Base-by-base conservation (phyloP, 2,329 filamentous ascomycete species). In the Fusarium miscanthi region DNA sequence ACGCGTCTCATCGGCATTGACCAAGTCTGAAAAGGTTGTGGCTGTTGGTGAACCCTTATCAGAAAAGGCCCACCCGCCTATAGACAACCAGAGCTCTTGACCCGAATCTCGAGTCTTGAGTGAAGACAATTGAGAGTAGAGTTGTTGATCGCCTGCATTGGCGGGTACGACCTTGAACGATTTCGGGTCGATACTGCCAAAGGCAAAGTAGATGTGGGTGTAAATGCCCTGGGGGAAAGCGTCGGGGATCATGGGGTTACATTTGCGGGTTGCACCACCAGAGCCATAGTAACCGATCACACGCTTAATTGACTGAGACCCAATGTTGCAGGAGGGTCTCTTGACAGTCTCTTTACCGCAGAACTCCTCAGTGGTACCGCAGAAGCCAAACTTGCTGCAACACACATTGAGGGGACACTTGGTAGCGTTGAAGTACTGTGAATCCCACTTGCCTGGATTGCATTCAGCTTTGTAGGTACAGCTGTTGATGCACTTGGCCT, bases 61-160 rank as follows among this genome's bases (percentile, higher is more conserved):
- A 48, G 71, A 81, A 56, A 83, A 83, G 0, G 78, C 77, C 82
- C 83, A 86, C 0, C 85, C 85, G 2, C 84, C 84, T 11, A 86
- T 23, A 3, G 80, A 71, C 17, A 86, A 69, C 30, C 78, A 75
- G 0, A 78, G 75, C 62, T 84, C 77, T 0, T 84, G 73, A 5
- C 61, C 69, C 0, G 68, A 41, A 45, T 78, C 77, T 12, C 59
- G 54, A 10, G 54, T 25, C 69, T 84, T 83, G 5, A 84, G 33
- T 3, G 56, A 62, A 0, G 79, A 79, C 13, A 84, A 74, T 2
- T 80, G 54, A 1, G 23, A 21, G 52, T 74, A 79, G 2, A 78
- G 52, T 1, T 30, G 17, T 1, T 33, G 19, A 2, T 63, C 42
- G 3, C 7, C 38, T 12, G 53, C 59, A 25, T 79, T 77, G 76